Evolutionary conservation across 1,139 yeast genomes (phyloP).

Genomic region (Hyphopichia fennica): DNA sequence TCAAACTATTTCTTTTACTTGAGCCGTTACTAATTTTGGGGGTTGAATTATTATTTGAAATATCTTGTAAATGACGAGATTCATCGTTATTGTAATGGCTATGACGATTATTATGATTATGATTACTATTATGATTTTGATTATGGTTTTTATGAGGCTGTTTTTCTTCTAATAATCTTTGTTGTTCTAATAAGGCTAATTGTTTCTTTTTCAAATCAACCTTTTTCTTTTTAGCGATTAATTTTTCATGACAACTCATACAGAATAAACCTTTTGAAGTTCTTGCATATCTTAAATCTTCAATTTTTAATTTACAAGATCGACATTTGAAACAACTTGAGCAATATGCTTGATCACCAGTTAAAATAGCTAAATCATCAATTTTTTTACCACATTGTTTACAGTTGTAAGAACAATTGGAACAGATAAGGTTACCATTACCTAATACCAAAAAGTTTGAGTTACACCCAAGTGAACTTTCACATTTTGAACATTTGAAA

Average conservation of each 20-base stretch:
- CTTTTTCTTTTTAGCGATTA: conserved; percentile 66
- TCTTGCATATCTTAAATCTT: conserved; percentile 87
- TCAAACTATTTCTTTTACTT: conserved; percentile 8
- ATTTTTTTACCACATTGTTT: conserved; percentile 86
- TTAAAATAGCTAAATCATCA: conserved; percentile 92
- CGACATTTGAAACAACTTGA: conserved; percentile 89
- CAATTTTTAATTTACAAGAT: conserved; percentile 83
- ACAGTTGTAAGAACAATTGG: conserved; percentile 88
- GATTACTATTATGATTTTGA: background rate
- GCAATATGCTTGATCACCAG: conserved; percentile 95
- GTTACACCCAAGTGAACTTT: conserved; percentile 74
- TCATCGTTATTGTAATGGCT: background rate
- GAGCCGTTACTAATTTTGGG: conserved; percentile 13
- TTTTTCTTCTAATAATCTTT: conserved; percentile 11
- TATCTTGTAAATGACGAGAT: conserved; percentile 15
- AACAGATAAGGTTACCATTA: conserved; percentile 87
- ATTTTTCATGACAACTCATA: conserved; percentile 86
- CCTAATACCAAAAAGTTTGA: conserved; percentile 89
- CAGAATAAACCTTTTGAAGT: conserved; percentile 94
- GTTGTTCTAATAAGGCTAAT: conserved; percentile 21
- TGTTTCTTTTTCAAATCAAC: conserved; percentile 49
- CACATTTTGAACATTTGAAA: conserved; percentile 86
- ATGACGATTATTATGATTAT: background rate
- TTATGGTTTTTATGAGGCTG: conserved; percentile 2
- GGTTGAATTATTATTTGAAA: conserved; percentile 17